Conservation (phyloP, 441 rosid species). For the Cnidoscolus chayamansa region DNA sequence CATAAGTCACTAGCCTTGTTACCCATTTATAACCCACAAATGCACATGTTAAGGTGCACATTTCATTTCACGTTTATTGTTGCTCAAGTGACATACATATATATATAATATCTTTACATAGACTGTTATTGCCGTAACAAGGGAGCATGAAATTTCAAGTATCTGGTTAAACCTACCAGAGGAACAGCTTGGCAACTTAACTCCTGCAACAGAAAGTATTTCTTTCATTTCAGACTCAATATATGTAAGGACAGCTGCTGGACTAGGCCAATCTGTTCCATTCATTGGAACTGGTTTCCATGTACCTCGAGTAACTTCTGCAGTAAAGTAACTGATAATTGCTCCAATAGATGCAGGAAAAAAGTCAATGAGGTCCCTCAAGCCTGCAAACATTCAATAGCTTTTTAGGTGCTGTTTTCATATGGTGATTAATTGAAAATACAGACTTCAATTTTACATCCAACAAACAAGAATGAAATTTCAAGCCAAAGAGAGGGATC, state of each 20-base stretch:
- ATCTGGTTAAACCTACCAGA: conserved; percentile 32
- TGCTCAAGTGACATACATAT: background rate
- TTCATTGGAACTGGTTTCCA: conserved; percentile 75
- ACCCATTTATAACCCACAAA: background rate
- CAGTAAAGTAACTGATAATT: conserved; percentile 55
- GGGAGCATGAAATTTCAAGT: background rate
- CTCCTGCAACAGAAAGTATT: conserved; percentile 53
- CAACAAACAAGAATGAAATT: background rate
- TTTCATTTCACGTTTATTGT: background rate
- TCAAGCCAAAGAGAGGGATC: conserved; percentile 3
- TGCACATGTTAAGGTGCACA: background rate
- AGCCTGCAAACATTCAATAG: conserved; percentile 40
- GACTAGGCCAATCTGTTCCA: conserved; percentile 79
- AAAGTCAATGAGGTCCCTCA: conserved; percentile 66
- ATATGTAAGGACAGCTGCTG: conserved; percentile 42
- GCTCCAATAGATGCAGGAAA: conserved; percentile 61
- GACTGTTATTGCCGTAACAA: background rate
- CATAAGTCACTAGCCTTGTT: background rate
- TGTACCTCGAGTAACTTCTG: conserved; percentile 61
- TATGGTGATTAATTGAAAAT: background rate
- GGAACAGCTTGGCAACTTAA: conserved; percentile 38
- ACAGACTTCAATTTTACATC: background rate
- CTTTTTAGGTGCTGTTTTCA: conserved; percentile 3
- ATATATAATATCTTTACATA: too few relatives aligned
- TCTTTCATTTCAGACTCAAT: conserved; percentile 55